Evolutionary conservation across 1,139 yeast species (phyloP).

Genomic region (Scheffersomyces insectosa): DNA sequence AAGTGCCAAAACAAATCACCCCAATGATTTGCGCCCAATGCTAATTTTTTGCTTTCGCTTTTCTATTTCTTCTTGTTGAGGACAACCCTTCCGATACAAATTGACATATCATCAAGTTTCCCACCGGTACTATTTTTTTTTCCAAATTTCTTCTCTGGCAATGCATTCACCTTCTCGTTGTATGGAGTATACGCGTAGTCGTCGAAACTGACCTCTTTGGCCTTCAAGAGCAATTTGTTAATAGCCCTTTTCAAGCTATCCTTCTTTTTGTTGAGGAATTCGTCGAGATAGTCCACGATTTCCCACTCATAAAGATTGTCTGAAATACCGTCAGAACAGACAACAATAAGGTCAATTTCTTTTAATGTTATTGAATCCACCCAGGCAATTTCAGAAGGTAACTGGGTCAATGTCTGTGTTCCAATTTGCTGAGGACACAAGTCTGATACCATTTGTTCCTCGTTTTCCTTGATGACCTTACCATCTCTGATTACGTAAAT

Average conservation of each 20-base stretch:
- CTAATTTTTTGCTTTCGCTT: background rate
- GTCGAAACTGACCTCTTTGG: constrained; percentile 55
- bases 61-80: constrained; percentile 13
- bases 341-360: constrained; percentile 43
- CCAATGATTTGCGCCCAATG: no score
- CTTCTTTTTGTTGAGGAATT: constrained; percentile 26
- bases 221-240: constrained; percentile 38
- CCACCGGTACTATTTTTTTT: constrained; percentile 50
- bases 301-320: constrained; percentile 56
- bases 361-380: constrained; percentile 41
- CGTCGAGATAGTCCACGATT: constrained; percentile 38
- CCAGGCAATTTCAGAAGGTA: constrained; percentile 55
- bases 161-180: constrained; percentile 50
- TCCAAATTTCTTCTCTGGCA: constrained; percentile 35
- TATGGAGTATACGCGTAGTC: constrained; percentile 57
- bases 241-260: constrained; percentile 40
- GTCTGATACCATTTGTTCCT: constrained; percentile 48
- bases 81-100: constrained; percentile 50
- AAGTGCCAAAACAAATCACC: no score
- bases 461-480: constrained; percentile 43
- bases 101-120: constrained; percentile 56
- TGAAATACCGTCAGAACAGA: constrained; percentile 57
- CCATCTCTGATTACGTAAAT: constrained; percentile 52
- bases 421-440: constrained; percentile 61
- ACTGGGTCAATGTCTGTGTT: constrained; percentile 44